Base-by-base conservation (phyloP, 768 basidiomycete species). In the Calocybe cyanea region DNA sequence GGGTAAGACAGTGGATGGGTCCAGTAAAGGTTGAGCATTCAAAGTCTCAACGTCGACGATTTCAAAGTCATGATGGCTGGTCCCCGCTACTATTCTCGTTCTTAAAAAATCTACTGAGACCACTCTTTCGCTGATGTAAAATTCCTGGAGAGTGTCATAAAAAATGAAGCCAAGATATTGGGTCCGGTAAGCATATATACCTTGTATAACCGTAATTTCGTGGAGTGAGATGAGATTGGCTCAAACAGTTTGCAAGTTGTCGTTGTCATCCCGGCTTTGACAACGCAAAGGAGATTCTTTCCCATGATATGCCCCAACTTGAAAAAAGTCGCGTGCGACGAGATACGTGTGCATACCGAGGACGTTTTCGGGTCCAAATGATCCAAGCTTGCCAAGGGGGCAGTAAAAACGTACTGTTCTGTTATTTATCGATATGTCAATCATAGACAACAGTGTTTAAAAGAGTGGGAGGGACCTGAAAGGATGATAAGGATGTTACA, bases 51-150 rank as follows among this genome's bases (percentile, higher is more conserved):
- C 71, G 58, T 90, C 85, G 49, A 60, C 42, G 5, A 60, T 11
- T 35, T 58, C 57, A 33, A 61, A 61, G 3, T 52, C 51, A 8
- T 53, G 48, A 17, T 39, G 45, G 18, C 49, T 45, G 15, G 56
- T 51, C 14, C 51, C 60, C 2, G 47, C 60, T 6, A 58, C 41
- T 1, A 50, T n/a, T 21, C 48, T 57, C 0, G 43, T 46, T 24
- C 83, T 84, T 49, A 90, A 67, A 68, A 89, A 88, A 60, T 85
- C 82, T 5, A 90, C 74, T 3, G 85, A 87, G 49, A 71, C 77
- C 19, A 82, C 81, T 56, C 86, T 82, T n/a, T 83, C 80, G 1
- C 85, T 85, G 41, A 89, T 85, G 55, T 90, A 90, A 63, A 90
- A 86, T 57, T 88, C 85, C 85, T 87, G 52, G 3, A 46, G 11